Evolutionary conservation across 352 stramenopile genomes (phyloP).

Genomic region (Globisporangium okanoganense): DNA sequence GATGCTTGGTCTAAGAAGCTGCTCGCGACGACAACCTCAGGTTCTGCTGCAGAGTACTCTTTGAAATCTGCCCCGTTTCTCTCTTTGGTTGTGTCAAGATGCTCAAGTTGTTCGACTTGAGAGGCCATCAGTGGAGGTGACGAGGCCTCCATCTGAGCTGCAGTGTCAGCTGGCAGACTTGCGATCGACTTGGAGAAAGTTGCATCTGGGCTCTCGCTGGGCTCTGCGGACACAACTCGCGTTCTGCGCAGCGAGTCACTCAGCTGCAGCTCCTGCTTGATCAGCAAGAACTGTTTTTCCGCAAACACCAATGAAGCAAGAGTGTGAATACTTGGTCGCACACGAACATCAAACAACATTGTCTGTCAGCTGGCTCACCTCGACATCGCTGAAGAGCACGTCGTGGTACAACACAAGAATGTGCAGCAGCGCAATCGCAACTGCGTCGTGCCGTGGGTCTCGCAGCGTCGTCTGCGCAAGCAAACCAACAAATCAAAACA

Average conservation of each 20-base stretch:
- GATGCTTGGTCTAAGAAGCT: not conserved
- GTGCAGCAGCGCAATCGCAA: slow-evolving; percentile 48
- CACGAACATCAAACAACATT: not conserved
- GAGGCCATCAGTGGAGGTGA: not conserved
- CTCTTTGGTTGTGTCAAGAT: not conserved
- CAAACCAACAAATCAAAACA: slow-evolving; percentile 1
- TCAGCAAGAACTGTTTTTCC: slow-evolving; percentile 40
- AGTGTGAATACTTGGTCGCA: not conserved
- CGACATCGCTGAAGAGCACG: slow-evolving; percentile 66
- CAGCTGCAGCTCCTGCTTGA: slow-evolving; percentile 45
- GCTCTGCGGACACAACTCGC: not conserved
- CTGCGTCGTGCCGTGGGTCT: slow-evolving; percentile 29
- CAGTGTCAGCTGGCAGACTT: not conserved
- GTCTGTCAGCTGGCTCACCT: slow-evolving; percentile 24
- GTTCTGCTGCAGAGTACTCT: not conserved
- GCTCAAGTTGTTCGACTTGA: not conserved
- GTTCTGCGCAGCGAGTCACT: slow-evolving; percentile 9
- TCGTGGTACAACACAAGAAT: slow-evolving; percentile 64
- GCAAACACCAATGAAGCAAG: no score
- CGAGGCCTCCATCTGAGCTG: not conserved
- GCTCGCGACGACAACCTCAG: not conserved
- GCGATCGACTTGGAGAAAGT: not conserved
- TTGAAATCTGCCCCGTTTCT: not conserved
- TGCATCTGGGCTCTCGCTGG: no score
- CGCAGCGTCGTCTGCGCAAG: slow-evolving; percentile 33